Percentiles rank a stretch among this genome's conserved stretches.
phyloP scores from a whole-genome alignment of 179 eudicot genomes.

The Camellia oleifera region DNA sequence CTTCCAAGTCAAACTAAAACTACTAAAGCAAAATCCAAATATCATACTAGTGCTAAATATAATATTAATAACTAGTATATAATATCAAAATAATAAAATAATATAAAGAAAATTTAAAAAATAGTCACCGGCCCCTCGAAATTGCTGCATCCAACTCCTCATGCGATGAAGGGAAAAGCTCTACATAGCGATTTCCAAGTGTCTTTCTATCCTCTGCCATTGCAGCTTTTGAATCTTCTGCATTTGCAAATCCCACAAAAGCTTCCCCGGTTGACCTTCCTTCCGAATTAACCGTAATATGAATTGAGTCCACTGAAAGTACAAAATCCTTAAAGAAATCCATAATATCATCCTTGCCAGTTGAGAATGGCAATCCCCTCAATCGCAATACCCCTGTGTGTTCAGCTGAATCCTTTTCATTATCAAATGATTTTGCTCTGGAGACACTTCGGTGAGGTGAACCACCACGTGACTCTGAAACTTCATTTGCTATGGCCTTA shows the following conservation, averaged over 20 bases:
- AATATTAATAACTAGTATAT: neutral
- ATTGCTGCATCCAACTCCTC: slow-evolving; percentile 78
- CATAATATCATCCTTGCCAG: slow-evolving; percentile 65
- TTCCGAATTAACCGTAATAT: slow-evolving; percentile 56
- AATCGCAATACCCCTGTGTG: slow-evolving; percentile 75
- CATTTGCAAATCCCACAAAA: slow-evolving; percentile 72
- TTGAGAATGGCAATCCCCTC: slow-evolving; percentile 88
- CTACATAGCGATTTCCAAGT: slow-evolving; percentile 87
- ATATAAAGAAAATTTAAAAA: neutral
- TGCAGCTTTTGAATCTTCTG: slow-evolving; percentile 86
- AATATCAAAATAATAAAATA: neutral
- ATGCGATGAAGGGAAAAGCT: slow-evolving; percentile 71
- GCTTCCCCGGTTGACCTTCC: slow-evolving; percentile 94
- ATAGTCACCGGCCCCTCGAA: slow-evolving; percentile 53
- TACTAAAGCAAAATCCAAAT: neutral
- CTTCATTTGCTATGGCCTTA: slow-evolving; percentile 76
- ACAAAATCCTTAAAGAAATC: slow-evolving; percentile 70
- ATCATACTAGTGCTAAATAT: neutral
- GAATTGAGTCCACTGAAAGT: slow-evolving; percentile 58
- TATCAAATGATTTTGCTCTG: slow-evolving; percentile 66
- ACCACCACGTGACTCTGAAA: slow-evolving; percentile 58
- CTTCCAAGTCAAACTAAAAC: neutral
- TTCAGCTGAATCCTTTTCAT: slow-evolving; percentile 55
- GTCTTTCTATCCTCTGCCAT: slow-evolving; percentile 84
- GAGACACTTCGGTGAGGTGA: slow-evolving; percentile 59